These are phyloP conservation scores for Botrytis deweyae DNA, from an alignment of 2,329 filamentous ascomycete species.

Conservation along the genomic window DNA sequence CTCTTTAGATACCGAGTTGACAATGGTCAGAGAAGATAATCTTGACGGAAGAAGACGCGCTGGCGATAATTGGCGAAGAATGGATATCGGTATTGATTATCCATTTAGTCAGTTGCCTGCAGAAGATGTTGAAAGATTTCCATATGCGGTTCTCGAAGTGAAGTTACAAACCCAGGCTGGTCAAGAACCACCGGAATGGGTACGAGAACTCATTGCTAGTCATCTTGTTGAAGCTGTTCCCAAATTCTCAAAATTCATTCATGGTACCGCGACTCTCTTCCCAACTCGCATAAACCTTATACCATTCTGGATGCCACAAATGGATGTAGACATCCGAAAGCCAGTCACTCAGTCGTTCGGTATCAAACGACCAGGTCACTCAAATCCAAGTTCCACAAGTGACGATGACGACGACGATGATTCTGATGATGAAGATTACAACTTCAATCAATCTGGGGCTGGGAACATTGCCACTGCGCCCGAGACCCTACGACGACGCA, in stretches of 20 bases:
- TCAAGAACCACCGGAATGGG: conserved; percentile 95
- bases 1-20: conserved; percentile 92
- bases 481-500: conserved; percentile 28
- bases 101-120: conserved; percentile 87
- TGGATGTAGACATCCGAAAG: conserved; percentile 97
- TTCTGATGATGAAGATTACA: conserved; percentile 56
- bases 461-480: conserved; percentile 19
- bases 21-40: conserved; percentile 94
- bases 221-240: conserved; percentile 98
- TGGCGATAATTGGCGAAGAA: conserved; percentile 92
- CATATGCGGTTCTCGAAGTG: conserved; percentile 93
- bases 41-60: conserved; percentile 73
- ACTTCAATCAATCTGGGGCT: conserved; percentile 4
- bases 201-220: conserved; percentile 85
- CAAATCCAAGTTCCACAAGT: conserved; percentile 73
- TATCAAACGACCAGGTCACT: conserved; percentile 76
- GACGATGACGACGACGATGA: conserved; percentile 74
- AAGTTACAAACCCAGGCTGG: conserved; percentile 96
- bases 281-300: conserved; percentile 84
- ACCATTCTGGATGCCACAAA: conserved; percentile 97
- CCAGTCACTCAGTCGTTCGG: conserved; percentile 85
- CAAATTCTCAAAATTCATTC: conserved; percentile 99
- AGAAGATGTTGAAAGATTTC: conserved; percentile 85
- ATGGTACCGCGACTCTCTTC: conserved; percentile 86
- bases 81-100: conserved; percentile 95